Base-by-base conservation (phyloP, 805 yeast genomes). In the Candida vaughaniae region DNA sequence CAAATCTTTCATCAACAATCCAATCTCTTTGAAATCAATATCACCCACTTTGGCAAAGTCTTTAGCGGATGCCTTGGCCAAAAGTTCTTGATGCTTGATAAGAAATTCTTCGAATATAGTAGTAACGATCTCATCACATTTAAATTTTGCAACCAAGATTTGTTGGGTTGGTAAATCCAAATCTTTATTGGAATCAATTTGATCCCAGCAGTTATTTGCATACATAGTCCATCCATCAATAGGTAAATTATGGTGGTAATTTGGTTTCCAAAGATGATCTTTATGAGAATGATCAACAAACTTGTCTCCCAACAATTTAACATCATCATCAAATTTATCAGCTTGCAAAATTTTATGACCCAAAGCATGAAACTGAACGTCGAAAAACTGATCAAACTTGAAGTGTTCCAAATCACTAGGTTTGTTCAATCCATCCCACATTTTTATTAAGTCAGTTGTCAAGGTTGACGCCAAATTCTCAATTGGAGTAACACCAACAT, bases 91-190 rank as follows among this genome's bases (percentile, higher is more conserved):
- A 31, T 46, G 56, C 16, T 48, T 52, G 9, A 16, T 31, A 14
- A 49, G 36, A 39, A 66, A 67, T 8, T 62, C 65, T 7, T 51
- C 57, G 29, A 43, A 62, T 19, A 62, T 57, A 15, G 39, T 42
- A 29, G 69, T 63, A 16, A 83, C 73, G 32, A 93, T 85, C 60
- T 93, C 98, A 53, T 89, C 95, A 58, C 98, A 91, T 53, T 95
- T 80, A 64, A 88, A 91, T 51, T 93, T 78, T 6, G 99, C 95
- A 16, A 93, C 98, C 42, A 93, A 69, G 22, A 87, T 85, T 59
- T 93, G 99, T 56, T 93, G 99, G 2, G 98, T 90, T 18, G 99
- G 99, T 47, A 93, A 71, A 62, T 93, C 99, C 45, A 93, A 75
- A 57, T 93, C 99, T 61, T 88, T 90, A 64, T 93, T 93, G 43